phyloP scores from a whole-genome alignment of 1,284 basidiomycete species.

The Moniliophthora roreri region DNA sequence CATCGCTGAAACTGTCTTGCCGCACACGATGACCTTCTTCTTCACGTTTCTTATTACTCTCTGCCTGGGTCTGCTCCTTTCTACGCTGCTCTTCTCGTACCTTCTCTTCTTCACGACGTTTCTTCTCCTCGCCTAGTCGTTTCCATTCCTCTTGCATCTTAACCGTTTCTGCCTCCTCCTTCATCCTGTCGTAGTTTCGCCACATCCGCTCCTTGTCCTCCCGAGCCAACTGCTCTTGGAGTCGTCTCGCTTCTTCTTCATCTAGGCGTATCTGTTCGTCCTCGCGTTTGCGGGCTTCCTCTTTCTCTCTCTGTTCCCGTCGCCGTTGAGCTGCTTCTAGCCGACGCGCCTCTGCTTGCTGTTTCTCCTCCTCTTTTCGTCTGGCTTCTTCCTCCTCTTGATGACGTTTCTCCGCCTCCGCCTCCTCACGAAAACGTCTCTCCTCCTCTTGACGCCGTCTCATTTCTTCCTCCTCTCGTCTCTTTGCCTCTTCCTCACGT shows the following conservation, averaged over 20 bases:
- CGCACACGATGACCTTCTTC: constrained; percentile 31
- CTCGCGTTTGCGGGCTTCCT: constrained; percentile 1
- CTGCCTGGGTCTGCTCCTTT: constrained; percentile 50
- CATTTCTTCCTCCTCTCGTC: constrained; percentile 27
- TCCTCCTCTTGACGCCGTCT: constrained; percentile 22
- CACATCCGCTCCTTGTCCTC: constrained; percentile 19
- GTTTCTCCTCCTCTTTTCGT: background rate
- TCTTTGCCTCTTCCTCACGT: constrained; percentile 22
- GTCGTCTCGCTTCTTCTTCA: constrained; percentile 5
- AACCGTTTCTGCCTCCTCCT: constrained; percentile 1
- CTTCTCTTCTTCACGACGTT: constrained; percentile 19
- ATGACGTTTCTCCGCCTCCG: constrained; percentile 27
- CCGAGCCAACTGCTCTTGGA: constrained; percentile 15
- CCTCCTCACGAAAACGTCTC: constrained; percentile 29
- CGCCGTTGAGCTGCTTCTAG: background rate
- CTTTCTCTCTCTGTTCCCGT: background rate
- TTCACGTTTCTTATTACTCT: constrained; percentile 32
- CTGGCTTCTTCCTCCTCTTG: constrained; percentile 12
- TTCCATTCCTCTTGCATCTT: background rate
- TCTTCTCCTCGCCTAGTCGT: constrained; percentile 24
- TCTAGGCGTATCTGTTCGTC: constrained; percentile 11
- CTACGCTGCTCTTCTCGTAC: constrained; percentile 44
- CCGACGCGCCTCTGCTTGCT: background rate
- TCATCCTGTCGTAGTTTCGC: constrained; percentile 11
- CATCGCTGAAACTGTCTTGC: constrained; percentile 30